Evolutionary conservation across 371 early-diverging fungal species (phyloP).

Genomic region (Mortierella sp.): DNA sequence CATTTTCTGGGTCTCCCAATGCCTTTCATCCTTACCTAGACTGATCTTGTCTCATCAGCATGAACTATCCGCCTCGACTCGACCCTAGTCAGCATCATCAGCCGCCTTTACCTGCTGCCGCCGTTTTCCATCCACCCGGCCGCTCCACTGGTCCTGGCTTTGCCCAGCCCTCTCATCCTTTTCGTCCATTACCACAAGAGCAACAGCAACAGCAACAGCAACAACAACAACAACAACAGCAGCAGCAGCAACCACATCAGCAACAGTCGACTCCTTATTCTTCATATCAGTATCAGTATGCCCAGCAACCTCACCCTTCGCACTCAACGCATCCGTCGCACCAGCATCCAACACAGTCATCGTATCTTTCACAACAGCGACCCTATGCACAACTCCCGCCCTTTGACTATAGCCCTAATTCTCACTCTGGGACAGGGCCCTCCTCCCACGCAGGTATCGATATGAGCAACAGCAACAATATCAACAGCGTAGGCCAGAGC

Average conservation of each 20-base stretch:
- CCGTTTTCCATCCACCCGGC: background rate
- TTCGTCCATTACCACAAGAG: background rate
- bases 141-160: constrained; percentile 12
- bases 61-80: background rate
- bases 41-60: constrained; percentile 7
- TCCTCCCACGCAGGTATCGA: background rate
- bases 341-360: too few species aligned
- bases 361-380: too few species aligned
- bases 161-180: background rate
- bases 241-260: background rate
- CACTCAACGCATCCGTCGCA: too few species aligned
- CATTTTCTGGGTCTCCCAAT: background rate
- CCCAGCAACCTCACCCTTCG: too few species aligned
- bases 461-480: background rate
- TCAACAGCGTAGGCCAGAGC: constrained; percentile 4
- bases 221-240: constrained; percentile 2
- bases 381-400: too few species aligned
- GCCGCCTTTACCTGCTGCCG: too few species aligned
- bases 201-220: constrained; percentile 8
- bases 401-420: too few species aligned
- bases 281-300: too few species aligned
- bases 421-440: background rate
- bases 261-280: background rate
- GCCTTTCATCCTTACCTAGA: background rate
- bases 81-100: too few species aligned